Base-by-base conservation (phyloP, 306 rosid species). In the Cucurbita moschata region DNA sequence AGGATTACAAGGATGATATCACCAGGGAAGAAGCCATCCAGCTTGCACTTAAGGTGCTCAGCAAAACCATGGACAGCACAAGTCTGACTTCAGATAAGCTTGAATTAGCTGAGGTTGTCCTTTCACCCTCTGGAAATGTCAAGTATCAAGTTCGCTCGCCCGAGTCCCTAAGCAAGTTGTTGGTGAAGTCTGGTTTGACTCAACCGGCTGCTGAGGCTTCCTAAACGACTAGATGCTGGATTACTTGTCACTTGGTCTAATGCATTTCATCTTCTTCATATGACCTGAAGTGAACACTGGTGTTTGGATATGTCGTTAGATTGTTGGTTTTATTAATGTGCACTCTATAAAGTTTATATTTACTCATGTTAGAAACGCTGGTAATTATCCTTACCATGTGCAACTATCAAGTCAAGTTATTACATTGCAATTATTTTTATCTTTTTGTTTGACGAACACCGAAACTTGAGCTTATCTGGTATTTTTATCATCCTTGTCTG, bases 21-120 rank as follows among this genome's bases (percentile, higher is more conserved):
- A 79, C 79, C 3, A 79, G 83, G 76, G 81, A 82, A 77, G 86
- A 79, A 61, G 79, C 82, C 1, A 80, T 79, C 67, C 79, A 79
- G 77, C 77, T 82, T 46, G 83, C 83, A 51, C 77, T 82, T 54
- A 82, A 82, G 83, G 86, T 79, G 73, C 79, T 82, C 44, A 82
- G 86, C 59, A 82, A 82, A 73, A 79, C 86, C 21, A 82, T 79
- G 86, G 86, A 82, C 61, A 82, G 86, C 83, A 82, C 86, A 16
- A 82, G 83, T 73, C 77, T 82, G 13, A 79, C 81, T 77, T 80
- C 83, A 13, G 83, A 82, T 43, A 82, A 82, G 75, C 86, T 82
- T 54, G 86, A 82, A 67, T 74, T 82, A 59, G 79, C 83, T 39
- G 86, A 79, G 79, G 77, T 82, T 37, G 79, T 73, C 71, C 75